These are phyloP conservation scores for Proliferodiscus dingleyae DNA, from an alignment of 2,329 filamentous ascomycete species.

Conservation along the genomic window DNA sequence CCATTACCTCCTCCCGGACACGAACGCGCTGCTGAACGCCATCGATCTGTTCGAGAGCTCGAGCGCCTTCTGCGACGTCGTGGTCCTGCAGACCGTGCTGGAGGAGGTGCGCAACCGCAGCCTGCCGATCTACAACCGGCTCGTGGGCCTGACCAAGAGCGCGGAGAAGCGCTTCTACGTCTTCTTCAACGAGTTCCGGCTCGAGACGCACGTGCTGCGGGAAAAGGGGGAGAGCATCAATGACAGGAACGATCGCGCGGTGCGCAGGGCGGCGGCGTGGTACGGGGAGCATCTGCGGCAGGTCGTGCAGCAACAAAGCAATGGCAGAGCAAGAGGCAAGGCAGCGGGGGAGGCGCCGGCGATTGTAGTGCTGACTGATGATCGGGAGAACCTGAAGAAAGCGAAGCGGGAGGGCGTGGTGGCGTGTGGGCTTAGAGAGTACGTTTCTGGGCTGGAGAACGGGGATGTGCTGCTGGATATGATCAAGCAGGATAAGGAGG, in stretches of 20 bases:
- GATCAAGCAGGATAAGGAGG: constrained; percentile 69
- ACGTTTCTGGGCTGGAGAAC: constrained; percentile 79
- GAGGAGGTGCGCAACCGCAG: constrained; percentile 95
- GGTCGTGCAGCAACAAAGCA: too few relatives aligned
- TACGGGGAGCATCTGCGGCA: constrained; percentile 75
- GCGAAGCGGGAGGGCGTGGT: constrained; percentile 70
- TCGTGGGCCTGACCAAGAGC: constrained; percentile 86
- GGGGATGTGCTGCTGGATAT: constrained; percentile 85
- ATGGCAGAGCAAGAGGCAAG: too few relatives aligned
- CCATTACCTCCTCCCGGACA: constrained; percentile 93
- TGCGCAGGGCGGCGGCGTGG: constrained; percentile 82
- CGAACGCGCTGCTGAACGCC: constrained; percentile 88
- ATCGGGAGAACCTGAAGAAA: constrained; percentile 80
- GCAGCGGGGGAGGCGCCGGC: constrained; percentile 57
- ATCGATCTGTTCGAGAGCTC: constrained; percentile 97
- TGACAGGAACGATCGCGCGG: constrained; percentile 90
- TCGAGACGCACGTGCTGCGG: constrained; percentile 81
- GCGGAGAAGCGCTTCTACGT: constrained; percentile 97
- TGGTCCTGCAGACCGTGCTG: constrained; percentile 91
- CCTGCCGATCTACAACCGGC: constrained; percentile 87
- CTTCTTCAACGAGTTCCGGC: constrained; percentile 96
- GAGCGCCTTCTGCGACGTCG: constrained; percentile 90
- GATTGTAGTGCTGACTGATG: constrained; percentile 91
- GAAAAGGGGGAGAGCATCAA: constrained; percentile 82
- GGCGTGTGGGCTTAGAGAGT: constrained; percentile 65